A percentile compares a stretch with the other conserved stretches of the same genome.
Evolutionary conservation across 306 rosid species (phyloP).

Genomic region (Dalbergia oliveri): DNA sequence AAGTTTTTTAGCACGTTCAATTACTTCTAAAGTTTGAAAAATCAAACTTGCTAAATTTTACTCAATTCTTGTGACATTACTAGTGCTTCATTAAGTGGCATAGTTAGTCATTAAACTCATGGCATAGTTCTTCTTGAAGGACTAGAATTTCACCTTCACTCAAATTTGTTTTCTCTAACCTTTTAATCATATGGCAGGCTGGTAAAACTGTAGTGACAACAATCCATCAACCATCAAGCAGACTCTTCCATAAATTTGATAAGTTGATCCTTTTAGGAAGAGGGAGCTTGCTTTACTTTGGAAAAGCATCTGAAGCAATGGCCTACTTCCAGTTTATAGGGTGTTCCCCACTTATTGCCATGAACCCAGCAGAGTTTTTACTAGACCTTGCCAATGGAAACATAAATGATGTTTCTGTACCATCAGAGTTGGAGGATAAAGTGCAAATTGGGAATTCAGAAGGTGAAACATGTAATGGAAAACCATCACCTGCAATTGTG

Average conservation of each 20-base stretch:
- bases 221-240: slow-evolving; percentile 98
- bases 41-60: background rate
- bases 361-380: slow-evolving; percentile 98
- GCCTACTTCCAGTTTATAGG: slow-evolving; percentile 82
- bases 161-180: background rate
- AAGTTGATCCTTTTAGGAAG: slow-evolving; percentile 94
- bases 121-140: too few species aligned
- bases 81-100: too few species aligned
- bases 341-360: slow-evolving; percentile 88
- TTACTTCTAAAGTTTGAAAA: background rate
- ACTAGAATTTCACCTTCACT: too few species aligned
- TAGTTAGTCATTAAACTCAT: too few species aligned
- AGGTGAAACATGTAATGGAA: slow-evolving; percentile 61
- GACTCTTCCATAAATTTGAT: slow-evolving; percentile 92
- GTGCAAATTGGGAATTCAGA: slow-evolving; percentile 75
- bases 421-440: slow-evolving; percentile 87
- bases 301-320: slow-evolving; percentile 92
- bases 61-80: too few species aligned
- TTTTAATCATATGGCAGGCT: slow-evolving; percentile 62
- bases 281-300: slow-evolving; percentile 91
- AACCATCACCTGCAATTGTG: slow-evolving; percentile 75
- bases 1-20: background rate
- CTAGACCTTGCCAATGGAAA: slow-evolving; percentile 97
- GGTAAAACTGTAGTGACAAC: slow-evolving; percentile 96
- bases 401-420: slow-evolving; percentile 81